These are phyloP conservation scores for Lipomyces anomalus DNA, from an alignment of 805 yeast genomes.

Conservation along the genomic window DNA sequence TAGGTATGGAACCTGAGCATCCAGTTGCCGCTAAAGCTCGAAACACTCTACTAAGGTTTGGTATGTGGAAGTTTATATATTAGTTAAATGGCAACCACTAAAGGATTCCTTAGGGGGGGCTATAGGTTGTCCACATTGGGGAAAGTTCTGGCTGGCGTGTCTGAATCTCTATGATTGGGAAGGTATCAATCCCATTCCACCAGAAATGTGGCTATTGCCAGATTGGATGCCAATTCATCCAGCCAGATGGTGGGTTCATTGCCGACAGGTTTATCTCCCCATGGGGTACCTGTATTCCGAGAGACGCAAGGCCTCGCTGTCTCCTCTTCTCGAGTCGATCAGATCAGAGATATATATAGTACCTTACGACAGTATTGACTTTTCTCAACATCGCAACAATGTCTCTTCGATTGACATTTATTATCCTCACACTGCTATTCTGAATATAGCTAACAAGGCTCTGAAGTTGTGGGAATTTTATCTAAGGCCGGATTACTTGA, in stretches of 20 bases:
- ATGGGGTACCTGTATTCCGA: slow-evolving; percentile 71
- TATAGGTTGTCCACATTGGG: slow-evolving; percentile 91
- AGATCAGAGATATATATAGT: slow-evolving; percentile 70
- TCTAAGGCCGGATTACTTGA: slow-evolving; percentile 72
- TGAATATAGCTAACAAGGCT: slow-evolving; percentile 56
- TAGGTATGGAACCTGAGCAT: slow-evolving; percentile 72
- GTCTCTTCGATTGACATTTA: slow-evolving; percentile 91
- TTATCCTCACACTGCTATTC: slow-evolving; percentile 75
- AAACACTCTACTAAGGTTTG: slow-evolving; percentile 51
- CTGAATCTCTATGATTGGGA: slow-evolving; percentile 85
- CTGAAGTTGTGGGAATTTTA: slow-evolving; percentile 62
- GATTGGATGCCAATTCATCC: slow-evolving; percentile 81
- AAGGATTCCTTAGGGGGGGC: slow-evolving; percentile 64
- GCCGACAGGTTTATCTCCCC: slow-evolving; percentile 84
- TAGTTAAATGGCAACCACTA: background rate
- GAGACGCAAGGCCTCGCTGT: slow-evolving; percentile 40
- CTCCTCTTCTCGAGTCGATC: slow-evolving; percentile 58
- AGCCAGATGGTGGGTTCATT: slow-evolving; percentile 98
- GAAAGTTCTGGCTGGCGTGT: slow-evolving; percentile 82
- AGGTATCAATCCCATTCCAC: slow-evolving; percentile 97
- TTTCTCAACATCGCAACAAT: slow-evolving; percentile 64
- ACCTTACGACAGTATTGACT: slow-evolving; percentile 64
- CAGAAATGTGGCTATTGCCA: slow-evolving; percentile 88
- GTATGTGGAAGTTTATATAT: background rate
- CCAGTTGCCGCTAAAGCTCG: slow-evolving; percentile 76